Conservation (phyloP, 345 rosid species). For the Linum trigynum region DNA sequence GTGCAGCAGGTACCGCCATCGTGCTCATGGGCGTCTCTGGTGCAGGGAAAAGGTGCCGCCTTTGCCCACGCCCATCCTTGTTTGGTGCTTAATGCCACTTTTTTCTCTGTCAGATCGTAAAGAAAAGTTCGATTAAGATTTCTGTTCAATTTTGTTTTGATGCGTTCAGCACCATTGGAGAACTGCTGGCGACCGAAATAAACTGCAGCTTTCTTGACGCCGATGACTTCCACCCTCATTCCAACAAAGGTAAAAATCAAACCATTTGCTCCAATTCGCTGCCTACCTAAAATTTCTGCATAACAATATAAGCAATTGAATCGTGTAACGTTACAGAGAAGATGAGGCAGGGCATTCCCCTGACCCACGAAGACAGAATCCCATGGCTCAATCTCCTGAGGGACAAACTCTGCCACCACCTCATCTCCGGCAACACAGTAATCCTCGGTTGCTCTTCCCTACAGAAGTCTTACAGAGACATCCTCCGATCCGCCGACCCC, state of each 20-base stretch:
- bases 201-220: conserved; percentile 68
- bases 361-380: conserved; percentile 62
- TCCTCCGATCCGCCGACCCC: conserved; percentile 56
- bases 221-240: conserved; percentile 65
- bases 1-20: conserved; percentile 29
- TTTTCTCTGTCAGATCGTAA: no score
- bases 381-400: conserved; percentile 70
- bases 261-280: not conserved
- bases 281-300: no score
- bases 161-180: conserved; percentile 52
- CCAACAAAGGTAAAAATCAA: conserved; percentile 52
- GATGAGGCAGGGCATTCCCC: conserved; percentile 63
- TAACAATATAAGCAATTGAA: no score
- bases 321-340: conserved; percentile 36
- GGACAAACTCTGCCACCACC: conserved; percentile 31
- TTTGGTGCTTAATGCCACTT: no score
- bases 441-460: conserved; percentile 74
- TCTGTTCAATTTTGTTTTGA: no score
- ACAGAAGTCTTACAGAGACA: conserved; percentile 55
- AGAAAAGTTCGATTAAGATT: no score
- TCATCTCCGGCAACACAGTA: conserved; percentile 28
- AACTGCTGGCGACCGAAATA: conserved; percentile 42
- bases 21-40: conserved; percentile 79
- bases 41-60: conserved; percentile 57
- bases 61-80: not conserved